Base-by-base conservation (phyloP, 2,329 filamentous ascomycete genomes). In the Chaetomiaceae sp. region DNA sequence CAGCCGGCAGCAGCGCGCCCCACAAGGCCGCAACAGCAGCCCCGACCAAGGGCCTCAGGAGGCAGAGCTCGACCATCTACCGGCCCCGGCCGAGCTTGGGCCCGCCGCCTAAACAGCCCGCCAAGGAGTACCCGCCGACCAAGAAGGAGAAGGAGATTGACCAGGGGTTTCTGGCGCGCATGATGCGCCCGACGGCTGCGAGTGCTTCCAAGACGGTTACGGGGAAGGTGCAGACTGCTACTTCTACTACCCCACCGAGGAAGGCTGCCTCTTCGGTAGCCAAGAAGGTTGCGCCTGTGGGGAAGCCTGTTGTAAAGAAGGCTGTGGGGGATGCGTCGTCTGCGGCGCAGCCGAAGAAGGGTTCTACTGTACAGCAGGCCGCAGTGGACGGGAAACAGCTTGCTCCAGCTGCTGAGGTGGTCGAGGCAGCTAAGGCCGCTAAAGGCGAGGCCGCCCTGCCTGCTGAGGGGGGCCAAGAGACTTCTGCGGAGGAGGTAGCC, bases 161-260 rank as follows among this genome's bases (percentile, higher is more conserved):
- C 59, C 84, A 88, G 59, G 71, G 82, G 14, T 91, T 91, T 69
- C 72, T 91, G 23, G 87, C 86, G n/a, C 81, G 88, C 48, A 90
- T 91, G 87, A 91, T 86, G 82, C 77, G 87, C 37, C 88, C 88
- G 2, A 91, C 88, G 0, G 80, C 85, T 40, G 75, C 81, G 17
- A 89, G 84, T 5, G 78, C 84, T 8, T 84, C 77, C 58, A 90
- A 89, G 71, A 79, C 80, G 0, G n/a, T n/a, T n/a, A 73, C 80
- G 3, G 85, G 88, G 5, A 89, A 88, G 70, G 67, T 66, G 1
- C 70, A 75, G 2, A 59, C 70, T n/a, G n/a, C n/a, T n/a, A n/a
- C n/a, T n/a, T n/a, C n/a, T n/a, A n/a, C n/a, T 0, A 79, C 79
- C 0, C 78, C 80, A 2, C 78, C 79, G 0, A 71, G 73, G 53